phyloP scores from a whole-genome alignment of 2,329 filamentous ascomycete genomes.

The Fusarium cicatricum region DNA sequence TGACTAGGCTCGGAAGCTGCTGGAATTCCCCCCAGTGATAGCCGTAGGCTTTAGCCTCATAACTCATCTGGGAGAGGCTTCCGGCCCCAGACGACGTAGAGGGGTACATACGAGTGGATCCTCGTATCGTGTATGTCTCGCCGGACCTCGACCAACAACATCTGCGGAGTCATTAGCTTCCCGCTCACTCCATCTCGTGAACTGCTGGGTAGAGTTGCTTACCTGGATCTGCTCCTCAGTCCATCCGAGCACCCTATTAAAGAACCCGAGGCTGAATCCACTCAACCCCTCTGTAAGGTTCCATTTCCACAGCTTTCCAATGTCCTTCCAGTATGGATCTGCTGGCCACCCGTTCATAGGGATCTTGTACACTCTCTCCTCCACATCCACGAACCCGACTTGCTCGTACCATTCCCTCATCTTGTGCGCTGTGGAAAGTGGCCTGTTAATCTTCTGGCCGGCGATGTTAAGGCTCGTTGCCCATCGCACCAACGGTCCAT shows the following conservation, averaged over 20 bases:
- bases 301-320: neutral
- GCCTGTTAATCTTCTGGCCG: neutral
- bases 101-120: conserved; percentile 1
- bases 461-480: neutral
- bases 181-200: neutral
- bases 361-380: conserved; percentile 2
- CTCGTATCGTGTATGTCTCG: neutral
- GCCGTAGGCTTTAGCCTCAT: neutral
- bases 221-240: conserved; percentile 11
- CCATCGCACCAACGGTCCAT: neutral
- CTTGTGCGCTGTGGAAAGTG: neutral
- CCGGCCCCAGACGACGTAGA: conserved; percentile 2
- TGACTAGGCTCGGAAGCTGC: too few relatives aligned
- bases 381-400: conserved; percentile 1
- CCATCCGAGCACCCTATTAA: neutral
- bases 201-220: neutral
- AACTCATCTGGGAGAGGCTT: neutral
- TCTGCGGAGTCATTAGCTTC: neutral
- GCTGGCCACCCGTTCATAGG: conserved; percentile 1
- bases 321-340: neutral
- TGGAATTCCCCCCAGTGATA: neutral
- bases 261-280: neutral
- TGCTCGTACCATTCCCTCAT: conserved; percentile 2
- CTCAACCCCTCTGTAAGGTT: conserved; percentile 1
- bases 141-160: neutral